phyloP scores from a whole-genome alignment of 2,329 filamentous ascomycete genomes.

The Ascochyta fabae region DNA sequence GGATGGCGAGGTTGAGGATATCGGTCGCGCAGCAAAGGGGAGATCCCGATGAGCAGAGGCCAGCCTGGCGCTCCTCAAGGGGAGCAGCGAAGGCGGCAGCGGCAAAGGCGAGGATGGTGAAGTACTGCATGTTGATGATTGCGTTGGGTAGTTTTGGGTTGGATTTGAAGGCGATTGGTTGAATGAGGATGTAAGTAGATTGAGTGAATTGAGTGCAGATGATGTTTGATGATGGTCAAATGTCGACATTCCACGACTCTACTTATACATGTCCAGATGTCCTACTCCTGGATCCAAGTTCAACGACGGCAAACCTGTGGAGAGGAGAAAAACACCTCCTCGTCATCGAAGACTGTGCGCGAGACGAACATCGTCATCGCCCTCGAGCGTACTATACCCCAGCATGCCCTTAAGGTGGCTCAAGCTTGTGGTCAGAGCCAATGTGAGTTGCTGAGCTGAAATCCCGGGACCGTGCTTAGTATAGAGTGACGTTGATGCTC shows the following conservation, averaged over 20 bases:
- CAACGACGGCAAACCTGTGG: neutral
- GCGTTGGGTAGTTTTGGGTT: slow-evolving; percentile 5
- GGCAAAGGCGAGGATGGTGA: slow-evolving; percentile 42
- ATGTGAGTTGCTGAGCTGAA: neutral
- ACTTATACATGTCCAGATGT: slow-evolving; percentile 40
- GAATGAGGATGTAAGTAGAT: slow-evolving; percentile 20
- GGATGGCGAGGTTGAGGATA: slow-evolving; percentile 63
- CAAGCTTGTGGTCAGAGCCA: slow-evolving; percentile 1
- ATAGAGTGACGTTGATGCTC: slow-evolving; percentile 38
- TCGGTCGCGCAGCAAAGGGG: slow-evolving; percentile 68
- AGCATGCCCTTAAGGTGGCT: slow-evolving; percentile 10
- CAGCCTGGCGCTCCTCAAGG: slow-evolving; percentile 41
- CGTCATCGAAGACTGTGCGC: slow-evolving; percentile 12
- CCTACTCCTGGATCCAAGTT: slow-evolving; percentile 1
- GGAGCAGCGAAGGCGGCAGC: slow-evolving; percentile 41
- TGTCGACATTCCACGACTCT: slow-evolving; percentile 25
- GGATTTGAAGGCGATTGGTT: slow-evolving; percentile 15
- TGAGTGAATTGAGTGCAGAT: slow-evolving; percentile 27
- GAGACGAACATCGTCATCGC: slow-evolving; percentile 4
- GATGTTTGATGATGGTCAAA: slow-evolving; percentile 34
- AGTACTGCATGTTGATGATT: slow-evolving; percentile 44
- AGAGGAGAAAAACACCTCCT: slow-evolving; percentile 14
- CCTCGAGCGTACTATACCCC: slow-evolving; percentile 8
- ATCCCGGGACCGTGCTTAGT: slow-evolving; percentile 11
- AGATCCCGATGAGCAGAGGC: slow-evolving; percentile 46